Conservation (phyloP, 192 early-diverging fungal genomes). For the Oehlia diaphana region DNA sequence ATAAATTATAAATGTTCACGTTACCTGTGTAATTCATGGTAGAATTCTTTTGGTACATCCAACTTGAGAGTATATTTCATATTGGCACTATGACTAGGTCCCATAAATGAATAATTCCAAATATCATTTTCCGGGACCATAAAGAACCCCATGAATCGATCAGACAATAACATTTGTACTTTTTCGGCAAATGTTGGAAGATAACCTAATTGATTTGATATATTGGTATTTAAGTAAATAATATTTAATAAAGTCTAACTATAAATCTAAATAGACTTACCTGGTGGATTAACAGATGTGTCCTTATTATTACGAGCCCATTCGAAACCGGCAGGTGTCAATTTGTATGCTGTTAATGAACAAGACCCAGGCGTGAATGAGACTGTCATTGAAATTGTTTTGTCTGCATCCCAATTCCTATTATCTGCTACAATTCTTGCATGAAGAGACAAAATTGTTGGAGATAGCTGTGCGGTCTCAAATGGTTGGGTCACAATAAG, state of each 20-base stretch:
- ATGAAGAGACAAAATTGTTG: slow-evolving; percentile 91
- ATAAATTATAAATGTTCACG: background rate
- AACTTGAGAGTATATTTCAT: slow-evolving; percentile 91
- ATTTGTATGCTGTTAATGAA: slow-evolving; percentile 91
- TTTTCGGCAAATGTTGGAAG: slow-evolving; percentile 88
- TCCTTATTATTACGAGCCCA: slow-evolving; percentile 97
- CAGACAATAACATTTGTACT: slow-evolving; percentile 95
- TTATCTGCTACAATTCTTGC: slow-evolving; percentile 87
- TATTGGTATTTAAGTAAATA: background rate
- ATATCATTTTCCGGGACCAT: slow-evolving; percentile 95
- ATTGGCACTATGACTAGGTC: slow-evolving; percentile 83
- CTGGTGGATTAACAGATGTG: slow-evolving; percentile 72
- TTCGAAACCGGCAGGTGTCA: slow-evolving; percentile 95
- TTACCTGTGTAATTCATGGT: slow-evolving; percentile 85
- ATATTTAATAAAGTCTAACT: background rate
- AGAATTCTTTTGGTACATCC: slow-evolving; percentile 95
- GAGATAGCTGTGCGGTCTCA: slow-evolving; percentile 83
- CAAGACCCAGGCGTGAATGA: slow-evolving; percentile 99
- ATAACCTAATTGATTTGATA: slow-evolving; percentile 60
- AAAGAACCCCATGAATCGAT: slow-evolving; percentile 97
- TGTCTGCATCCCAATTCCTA: slow-evolving; percentile 93
- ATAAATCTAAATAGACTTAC: background rate
- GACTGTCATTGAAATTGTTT: slow-evolving; percentile 87
- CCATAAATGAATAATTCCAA: slow-evolving; percentile 99
- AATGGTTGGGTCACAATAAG: slow-evolving; percentile 99